Conservation (phyloP, 164 flowering plant genomes). For the Vitis riparia region DNA sequence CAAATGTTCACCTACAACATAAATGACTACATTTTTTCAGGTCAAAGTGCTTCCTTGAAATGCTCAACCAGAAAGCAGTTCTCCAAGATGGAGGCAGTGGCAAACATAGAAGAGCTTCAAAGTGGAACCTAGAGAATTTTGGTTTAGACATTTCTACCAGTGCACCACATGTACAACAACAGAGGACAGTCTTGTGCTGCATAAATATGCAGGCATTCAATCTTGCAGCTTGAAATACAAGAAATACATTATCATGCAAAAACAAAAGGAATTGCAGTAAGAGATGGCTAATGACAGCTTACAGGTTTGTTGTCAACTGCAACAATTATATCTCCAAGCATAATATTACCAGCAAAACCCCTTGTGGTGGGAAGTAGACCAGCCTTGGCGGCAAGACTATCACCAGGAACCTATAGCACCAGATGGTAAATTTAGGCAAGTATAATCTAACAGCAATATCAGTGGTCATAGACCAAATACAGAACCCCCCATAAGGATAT, state of each 20-base stretch:
- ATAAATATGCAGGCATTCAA: neutral
- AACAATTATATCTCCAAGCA: slow-evolving; percentile 81
- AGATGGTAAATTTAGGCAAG: slow-evolving; percentile 2
- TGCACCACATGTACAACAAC: neutral
- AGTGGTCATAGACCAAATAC: neutral
- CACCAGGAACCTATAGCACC: slow-evolving; percentile 62
- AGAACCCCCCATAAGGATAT: neutral
- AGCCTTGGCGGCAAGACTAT: slow-evolving; percentile 80
- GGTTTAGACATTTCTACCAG: neutral
- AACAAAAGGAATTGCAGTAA: slow-evolving; percentile 1
- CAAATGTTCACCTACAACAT: no score
- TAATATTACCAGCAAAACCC: slow-evolving; percentile 89
- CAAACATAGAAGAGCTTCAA: neutral
- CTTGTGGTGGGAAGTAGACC: slow-evolving; percentile 78
- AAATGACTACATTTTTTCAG: no score
- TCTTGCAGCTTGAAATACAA: neutral
- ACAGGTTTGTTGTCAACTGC: slow-evolving; percentile 79
- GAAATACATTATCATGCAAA: neutral
- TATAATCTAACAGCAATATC: neutral
- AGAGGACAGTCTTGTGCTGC: neutral
- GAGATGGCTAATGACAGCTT: slow-evolving; percentile 21
- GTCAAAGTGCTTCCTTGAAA: no score
- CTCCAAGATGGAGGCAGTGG: neutral
- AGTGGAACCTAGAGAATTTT: neutral
- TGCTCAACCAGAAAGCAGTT: no score